A percentile compares a stretch with the other conserved stretches of the same genome.
phyloP scores from a whole-genome alignment of 345 rosid species.

The Melastoma malabathricum region DNA sequence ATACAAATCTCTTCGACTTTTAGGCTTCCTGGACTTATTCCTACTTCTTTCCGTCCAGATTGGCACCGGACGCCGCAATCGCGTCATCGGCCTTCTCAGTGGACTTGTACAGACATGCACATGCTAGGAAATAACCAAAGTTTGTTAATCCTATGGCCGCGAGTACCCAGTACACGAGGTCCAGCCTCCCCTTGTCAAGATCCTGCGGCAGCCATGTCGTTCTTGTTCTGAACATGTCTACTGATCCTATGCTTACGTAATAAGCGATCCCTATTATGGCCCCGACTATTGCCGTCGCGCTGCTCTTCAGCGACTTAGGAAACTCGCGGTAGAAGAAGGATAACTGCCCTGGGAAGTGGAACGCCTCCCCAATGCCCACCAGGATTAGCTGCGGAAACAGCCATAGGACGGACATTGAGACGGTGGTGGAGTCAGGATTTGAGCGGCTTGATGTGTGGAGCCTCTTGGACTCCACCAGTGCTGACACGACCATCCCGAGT shows the following conservation, averaged over 20 bases:
- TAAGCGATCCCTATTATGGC: conserved; percentile 9
- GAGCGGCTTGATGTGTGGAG: conserved; percentile 14
- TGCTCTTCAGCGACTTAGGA: conserved; percentile 8
- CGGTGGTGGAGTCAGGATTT: conserved; percentile 1
- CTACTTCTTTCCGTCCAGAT: no score
- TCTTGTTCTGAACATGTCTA: conserved; percentile 4
- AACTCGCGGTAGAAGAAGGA: conserved; percentile 14
- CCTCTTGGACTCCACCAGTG: conserved; percentile 20
- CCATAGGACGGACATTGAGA: conserved; percentile 36
- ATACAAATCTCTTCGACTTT: no score
- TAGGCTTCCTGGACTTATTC: no score
- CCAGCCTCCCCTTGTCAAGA: conserved; percentile 40
- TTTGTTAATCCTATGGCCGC: conserved; percentile 20
- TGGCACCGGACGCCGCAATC: no score
- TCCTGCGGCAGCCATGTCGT: conserved; percentile 37
- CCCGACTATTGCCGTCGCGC: conserved; percentile 12
- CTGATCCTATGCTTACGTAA: conserved; percentile 8
- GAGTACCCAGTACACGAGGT: conserved; percentile 32
- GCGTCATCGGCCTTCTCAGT: not conserved
- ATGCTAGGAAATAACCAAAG: conserved; percentile 25
- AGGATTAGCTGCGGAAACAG: conserved; percentile 28
- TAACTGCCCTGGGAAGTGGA: conserved; percentile 11
- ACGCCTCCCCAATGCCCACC: conserved; percentile 29
- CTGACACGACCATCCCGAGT: conserved; percentile 13
- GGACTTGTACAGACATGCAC: conserved; percentile 23